Evolutionary conservation across 1,284 basidiomycete genomes (phyloP), one percentile per base, ranked within the genome.

Genomic region (Ustilago vetiveriae): DNA sequence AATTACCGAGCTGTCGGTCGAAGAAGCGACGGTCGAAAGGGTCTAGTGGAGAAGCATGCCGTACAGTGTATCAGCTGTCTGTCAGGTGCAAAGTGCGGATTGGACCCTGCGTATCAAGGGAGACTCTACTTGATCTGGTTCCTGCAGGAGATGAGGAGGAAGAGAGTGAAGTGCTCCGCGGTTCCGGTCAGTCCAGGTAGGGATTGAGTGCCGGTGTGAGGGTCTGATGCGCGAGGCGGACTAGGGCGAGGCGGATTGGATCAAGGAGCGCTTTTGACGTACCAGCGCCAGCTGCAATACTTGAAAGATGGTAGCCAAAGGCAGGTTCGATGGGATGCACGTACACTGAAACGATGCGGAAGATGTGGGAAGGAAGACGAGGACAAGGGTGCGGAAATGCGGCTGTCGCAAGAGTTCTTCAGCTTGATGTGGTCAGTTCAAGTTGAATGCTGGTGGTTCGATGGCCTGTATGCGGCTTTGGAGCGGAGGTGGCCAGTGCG

Each of bases 261-360:
- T 16, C 16, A 21, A 22, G 19, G n/a, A 36, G 29, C 39, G 55
- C 43, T n/a, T 27, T 26, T 27, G 54, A 50, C 62, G 54, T 46
- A 19, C 62, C 54, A 49, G 54, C 54, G 60, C 60, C 60, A 30
- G 19, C 43, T 48, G 44, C 26, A 37, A 45, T 53, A 29, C 41
- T 57, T 50, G 35, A 49, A 22, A 49, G 54, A 37, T 19, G 41
- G 26, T 19, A 37, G 30, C n/a, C 14, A 45, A 50, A 40, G 54
- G 26, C 4, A n/a, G 17, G 37, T 11, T 23, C 6, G 26, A 51
- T 41, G 21, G n/a, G n/a, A n/a, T n/a, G n/a, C n/a, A n/a, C n/a
- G n/a, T n/a, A n/a, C n/a, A n/a, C n/a, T n/a, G n/a, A n/a, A n/a
- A n/a, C n/a, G n/a, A n/a, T n/a, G n/a, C n/a, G n/a, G n/a, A n/a